These are phyloP conservation scores for Acer yangbiense DNA, from an alignment of 345 rosid genomes.

Conservation along the genomic window DNA sequence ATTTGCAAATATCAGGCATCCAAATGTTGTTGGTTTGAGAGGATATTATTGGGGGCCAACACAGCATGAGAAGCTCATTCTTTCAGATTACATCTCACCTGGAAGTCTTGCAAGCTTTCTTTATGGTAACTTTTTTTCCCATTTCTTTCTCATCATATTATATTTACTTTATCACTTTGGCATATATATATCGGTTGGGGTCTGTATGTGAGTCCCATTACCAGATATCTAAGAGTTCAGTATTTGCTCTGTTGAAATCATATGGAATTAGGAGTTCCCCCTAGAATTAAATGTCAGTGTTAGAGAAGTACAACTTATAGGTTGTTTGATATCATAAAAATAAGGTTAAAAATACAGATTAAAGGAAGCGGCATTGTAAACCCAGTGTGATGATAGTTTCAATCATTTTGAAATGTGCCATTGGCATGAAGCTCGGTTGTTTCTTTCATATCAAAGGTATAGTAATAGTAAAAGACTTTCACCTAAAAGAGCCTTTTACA, in stretches of 20 bases:
- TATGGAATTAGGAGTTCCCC: not conserved
- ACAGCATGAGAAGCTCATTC: slow-evolving; percentile 97
- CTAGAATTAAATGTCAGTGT: not conserved
- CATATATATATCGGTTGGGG: not conserved
- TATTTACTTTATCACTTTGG: not conserved
- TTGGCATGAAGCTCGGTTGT: not conserved
- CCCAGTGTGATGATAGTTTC: not conserved
- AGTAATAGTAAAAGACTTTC: not conserved
- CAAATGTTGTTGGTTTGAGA: slow-evolving; percentile 90
- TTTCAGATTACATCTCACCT: slow-evolving; percentile 87
- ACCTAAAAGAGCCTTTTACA: not conserved
- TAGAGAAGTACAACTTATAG: too few relatives aligned
- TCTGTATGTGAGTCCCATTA: too few relatives aligned
- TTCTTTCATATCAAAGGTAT: not conserved
- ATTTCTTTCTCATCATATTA: not conserved
- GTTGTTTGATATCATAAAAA: too few relatives aligned
- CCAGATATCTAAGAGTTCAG: not conserved
- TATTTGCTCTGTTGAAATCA: not conserved
- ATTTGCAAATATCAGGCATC: slow-evolving; percentile 92
- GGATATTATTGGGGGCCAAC: slow-evolving; percentile 99
- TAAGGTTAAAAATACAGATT: too few relatives aligned
- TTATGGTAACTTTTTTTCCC: slow-evolving; percentile 60
- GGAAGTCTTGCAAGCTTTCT: slow-evolving; percentile 99
- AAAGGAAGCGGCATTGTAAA: not conserved
- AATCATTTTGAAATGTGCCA: not conserved